Evolutionary conservation across 2,329 filamentous ascomycete species (phyloP), one percentile per base, ranked within the genome.

Genomic region (Microcyclospora tardicrescens): DNA sequence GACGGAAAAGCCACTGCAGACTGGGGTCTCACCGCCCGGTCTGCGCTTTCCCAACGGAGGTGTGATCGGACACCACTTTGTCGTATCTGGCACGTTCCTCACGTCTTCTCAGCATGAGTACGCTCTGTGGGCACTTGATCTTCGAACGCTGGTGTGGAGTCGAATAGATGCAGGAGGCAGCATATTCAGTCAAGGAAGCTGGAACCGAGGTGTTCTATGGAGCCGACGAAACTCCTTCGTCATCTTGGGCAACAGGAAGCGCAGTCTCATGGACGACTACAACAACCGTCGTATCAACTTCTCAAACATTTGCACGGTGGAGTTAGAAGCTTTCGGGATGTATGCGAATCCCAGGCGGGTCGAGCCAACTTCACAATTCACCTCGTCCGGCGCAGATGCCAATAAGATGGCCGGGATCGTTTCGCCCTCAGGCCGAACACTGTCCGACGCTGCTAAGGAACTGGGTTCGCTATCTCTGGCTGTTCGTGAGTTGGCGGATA

Each of bases 21-120:
- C 84, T 13, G 73, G 76, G 5, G 84, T 86, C 44, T 93, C 86
- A 8, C 91, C 91, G 0, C 91, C 91, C 0, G 91, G 91, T 1
- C 69, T 98, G 34, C 79, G 91, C 9, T 98, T 98, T 54, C 91
- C 91, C 1, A 98, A 95, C 47, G 91, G 91, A 24, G 91, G 87
- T 32, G 77, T 98, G 35, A 89, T 96, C 48, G 89, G 94, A 59
- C 89, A 85, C 5, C 84, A 95, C 58, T 96, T 98, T 54, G 86
- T 98, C 33, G 89, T 98, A 15, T 95, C 87, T 56, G 91, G 91
- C 19, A 98, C 91, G 0, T 96, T 96, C 57, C 72, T 98, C 41
- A 98, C 91, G 0, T 95, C 89, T 1, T 95, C 89, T 1, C 96
- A 95, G 62, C 89, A 96, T 57, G 91, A 98, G 59, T 98, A 96